Base-by-base conservation (phyloP, 106 monocot species). In the Allium fistulosum region DNA sequence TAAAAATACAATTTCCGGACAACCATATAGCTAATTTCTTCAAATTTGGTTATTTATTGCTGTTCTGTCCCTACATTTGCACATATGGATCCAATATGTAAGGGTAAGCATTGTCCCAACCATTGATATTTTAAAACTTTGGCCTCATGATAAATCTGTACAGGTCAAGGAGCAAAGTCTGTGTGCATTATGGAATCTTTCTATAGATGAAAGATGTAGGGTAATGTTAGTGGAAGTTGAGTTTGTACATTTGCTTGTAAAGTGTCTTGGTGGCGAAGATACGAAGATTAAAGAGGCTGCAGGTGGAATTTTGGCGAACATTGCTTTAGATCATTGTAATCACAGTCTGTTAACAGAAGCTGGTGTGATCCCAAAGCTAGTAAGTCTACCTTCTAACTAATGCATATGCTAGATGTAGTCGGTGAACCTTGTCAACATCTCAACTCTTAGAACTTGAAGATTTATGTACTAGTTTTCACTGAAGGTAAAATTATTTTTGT, bases 251-350 rank as follows among this genome's bases (percentile, higher is more conserved):
- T 12, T 76, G 55, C 71, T 94, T 67, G 65, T 94, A 71, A 90
- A 80, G 62, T 79, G 77, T 59, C 86, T 94, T 79, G 82, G 79
- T 77, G 84, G 90, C 72, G 87, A 90, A 68, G 87, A 90, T 62
- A 73, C 87, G 63, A 94, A 87, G 72, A 76, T 94, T 14, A 84
- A 86, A 75, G 93, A 94, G 80, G 94, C 90, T 57, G 89, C 82
- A 1, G 94, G 84, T 59, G 89, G 94, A 51, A 76, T 90, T 57
- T 75, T 94, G 46, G 80, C 86, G 66, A 94, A 90, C 75, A 73
- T 94, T 61, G 71, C 86, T 26, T 59, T 94, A 51, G 82, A 74
- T 80, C 69, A 58, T 50, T 77, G 69, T 16, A 75, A 80, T 77
- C 94, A 94, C 59, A 69, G 62, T 37, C 26, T 63, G 66, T 52